These are phyloP conservation scores for Sclerotinia minor DNA, from an alignment of 2,329 filamentous ascomycete genomes.

Conservation along the genomic window DNA sequence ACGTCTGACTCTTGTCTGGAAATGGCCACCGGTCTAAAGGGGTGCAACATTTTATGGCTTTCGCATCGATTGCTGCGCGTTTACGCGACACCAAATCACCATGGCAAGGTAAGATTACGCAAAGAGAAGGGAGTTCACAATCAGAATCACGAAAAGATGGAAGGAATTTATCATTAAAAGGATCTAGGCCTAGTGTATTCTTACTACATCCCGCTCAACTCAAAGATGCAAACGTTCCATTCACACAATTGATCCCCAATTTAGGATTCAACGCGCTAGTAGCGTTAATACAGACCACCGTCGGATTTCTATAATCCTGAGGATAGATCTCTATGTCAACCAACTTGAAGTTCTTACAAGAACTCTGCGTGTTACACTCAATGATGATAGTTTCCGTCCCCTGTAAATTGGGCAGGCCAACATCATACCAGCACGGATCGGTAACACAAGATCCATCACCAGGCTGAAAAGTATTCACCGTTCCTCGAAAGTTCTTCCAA, in stretches of 20 bases:
- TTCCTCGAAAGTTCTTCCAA: constrained; percentile 46
- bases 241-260: constrained; percentile 43
- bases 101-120: background rate
- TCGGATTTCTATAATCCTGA: constrained; percentile 38
- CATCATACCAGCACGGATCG: constrained; percentile 49
- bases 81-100: background rate
- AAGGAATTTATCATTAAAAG: background rate
- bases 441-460: constrained; percentile 48
- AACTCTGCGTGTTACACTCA: constrained; percentile 46
- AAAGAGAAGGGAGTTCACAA: background rate
- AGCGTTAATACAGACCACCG: constrained; percentile 44
- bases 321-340: constrained; percentile 42
- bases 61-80: background rate
- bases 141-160: background rate
- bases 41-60: no score
- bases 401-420: constrained; percentile 43
- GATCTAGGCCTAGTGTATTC: background rate
- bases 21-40: no score
- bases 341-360: constrained; percentile 44
- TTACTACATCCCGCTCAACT: background rate
- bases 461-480: constrained; percentile 46
- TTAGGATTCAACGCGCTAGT: constrained; percentile 42
- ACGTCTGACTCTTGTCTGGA: no score
- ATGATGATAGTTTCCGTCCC: constrained; percentile 47
- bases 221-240: constrained; percentile 39